Evolutionary conservation across 1,139 yeast genomes (phyloP).

Genomic region (Debaryomyces sp.): DNA sequence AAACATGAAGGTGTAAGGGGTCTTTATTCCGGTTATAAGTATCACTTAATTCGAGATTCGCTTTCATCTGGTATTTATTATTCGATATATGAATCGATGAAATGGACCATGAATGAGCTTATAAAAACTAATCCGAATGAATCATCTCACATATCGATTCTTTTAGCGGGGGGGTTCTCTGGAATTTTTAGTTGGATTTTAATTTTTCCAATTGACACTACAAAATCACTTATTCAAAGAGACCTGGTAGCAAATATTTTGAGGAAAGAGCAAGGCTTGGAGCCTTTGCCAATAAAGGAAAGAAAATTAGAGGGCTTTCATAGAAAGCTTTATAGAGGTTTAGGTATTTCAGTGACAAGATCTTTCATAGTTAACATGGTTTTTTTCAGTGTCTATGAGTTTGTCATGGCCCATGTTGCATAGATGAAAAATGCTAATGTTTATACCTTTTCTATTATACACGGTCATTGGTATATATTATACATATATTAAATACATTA

Average conservation of each 20-base stretch:
- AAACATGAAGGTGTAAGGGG: conserved; percentile 62
- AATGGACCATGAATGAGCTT: conserved; percentile 44
- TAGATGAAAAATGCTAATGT: conserved; percentile 12
- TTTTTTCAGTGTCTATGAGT: conserved; percentile 74
- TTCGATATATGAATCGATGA: conserved; percentile 72
- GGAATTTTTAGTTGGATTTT: conserved; percentile 75
- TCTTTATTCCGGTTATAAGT: conserved; percentile 71
- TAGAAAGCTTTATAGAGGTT: conserved; percentile 67
- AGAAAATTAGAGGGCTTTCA: conserved; percentile 39
- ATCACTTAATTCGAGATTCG: conserved; percentile 69
- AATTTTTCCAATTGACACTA: conserved; percentile 80
- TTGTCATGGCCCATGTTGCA: conserved; percentile 55
- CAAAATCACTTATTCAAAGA: conserved; percentile 72
- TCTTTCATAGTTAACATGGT: conserved; percentile 75
- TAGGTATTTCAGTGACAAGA: conserved; percentile 72
- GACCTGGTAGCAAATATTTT: conserved; percentile 72
- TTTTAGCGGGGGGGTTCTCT: conserved; percentile 76
- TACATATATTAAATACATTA: conserved; percentile 4
- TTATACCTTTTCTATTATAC: conserved; percentile 1
- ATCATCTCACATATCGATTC: conserved; percentile 38
- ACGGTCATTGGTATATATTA: conserved; percentile 4
- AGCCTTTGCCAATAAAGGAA: conserved; percentile 31
- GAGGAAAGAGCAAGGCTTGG: conserved; percentile 48
- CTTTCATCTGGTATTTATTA: conserved; percentile 75
- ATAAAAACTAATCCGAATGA: conserved; percentile 32